Evolutionary conservation across 1,139 yeast species (phyloP).

Genomic region (Blastobotrys persicus): DNA sequence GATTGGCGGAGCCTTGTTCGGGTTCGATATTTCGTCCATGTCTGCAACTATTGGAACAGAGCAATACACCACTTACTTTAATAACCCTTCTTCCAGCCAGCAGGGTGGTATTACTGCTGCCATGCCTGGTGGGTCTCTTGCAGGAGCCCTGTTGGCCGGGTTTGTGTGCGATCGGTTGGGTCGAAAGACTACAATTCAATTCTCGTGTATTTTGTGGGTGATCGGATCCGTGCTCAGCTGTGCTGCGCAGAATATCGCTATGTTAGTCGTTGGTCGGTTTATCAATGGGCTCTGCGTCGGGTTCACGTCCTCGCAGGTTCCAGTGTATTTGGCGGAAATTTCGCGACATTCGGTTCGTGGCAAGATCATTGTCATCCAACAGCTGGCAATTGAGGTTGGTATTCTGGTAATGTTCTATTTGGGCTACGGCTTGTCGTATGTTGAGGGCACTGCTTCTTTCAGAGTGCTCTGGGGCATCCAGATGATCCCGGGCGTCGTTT

Average conservation of each 20-base stretch:
- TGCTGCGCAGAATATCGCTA: conserved; percentile 72
- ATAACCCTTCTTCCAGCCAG: conserved; percentile 43
- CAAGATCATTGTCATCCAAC: conserved; percentile 49
- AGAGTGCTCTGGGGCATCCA: conserved; percentile 70
- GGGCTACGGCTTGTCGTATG: conserved; percentile 56
- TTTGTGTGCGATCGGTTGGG: conserved; percentile 57
- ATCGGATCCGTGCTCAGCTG: conserved; percentile 81
- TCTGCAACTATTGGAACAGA: conserved; percentile 79
- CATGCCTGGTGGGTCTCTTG: conserved; percentile 84
- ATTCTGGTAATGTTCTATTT: conserved; percentile 56
- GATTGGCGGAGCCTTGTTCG: conserved; percentile 90
- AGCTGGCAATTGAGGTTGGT: conserved; percentile 61
- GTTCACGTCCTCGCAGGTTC: conserved; percentile 56
- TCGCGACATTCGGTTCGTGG: conserved; percentile 56
- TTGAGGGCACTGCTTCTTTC: conserved; percentile 52
- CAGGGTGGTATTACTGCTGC: conserved; percentile 89
- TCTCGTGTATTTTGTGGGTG: conserved; percentile 70
- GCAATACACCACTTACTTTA: conserved; percentile 46
- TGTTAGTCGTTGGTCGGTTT: conserved; percentile 59
- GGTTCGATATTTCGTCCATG: conserved; percentile 90
- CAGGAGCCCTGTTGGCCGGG: conserved; percentile 37
- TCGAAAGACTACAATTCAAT: conserved; percentile 55
- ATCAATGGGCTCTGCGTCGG: conserved; percentile 60
- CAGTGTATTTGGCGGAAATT: conserved; percentile 56
- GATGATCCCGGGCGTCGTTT: conserved; percentile 55